Conservation (phyloP, 2,329 filamentous ascomycete species). For the Fusarium clavum region DNA sequence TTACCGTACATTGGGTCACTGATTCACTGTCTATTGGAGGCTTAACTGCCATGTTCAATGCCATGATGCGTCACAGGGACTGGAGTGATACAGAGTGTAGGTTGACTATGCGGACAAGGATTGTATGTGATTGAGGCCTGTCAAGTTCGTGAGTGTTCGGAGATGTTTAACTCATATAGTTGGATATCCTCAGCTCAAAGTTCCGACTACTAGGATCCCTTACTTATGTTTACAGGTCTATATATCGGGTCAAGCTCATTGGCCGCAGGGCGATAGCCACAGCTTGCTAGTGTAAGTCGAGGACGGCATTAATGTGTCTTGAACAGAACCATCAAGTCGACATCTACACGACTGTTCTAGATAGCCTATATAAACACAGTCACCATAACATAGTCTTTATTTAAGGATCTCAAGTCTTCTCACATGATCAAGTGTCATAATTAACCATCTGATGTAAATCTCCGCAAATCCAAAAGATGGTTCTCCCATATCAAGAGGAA, state of each 20-base stretch:
- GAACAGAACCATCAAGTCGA: neutral
- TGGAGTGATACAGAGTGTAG: conserved; percentile 1
- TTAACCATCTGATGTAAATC: neutral
- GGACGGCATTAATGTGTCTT: neutral
- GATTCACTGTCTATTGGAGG: neutral
- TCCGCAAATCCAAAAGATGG: neutral
- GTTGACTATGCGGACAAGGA: conserved; percentile 8
- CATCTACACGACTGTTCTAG: neutral
- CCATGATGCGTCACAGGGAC: neutral
- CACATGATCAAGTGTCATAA: neutral
- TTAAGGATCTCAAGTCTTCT: neutral
- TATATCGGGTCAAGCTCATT: neutral
- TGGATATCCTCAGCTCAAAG: neutral
- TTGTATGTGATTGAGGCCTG: conserved; percentile 6
- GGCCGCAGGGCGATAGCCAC: no score
- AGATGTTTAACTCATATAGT: neutral
- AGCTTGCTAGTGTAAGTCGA: neutral
- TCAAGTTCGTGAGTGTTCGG: neutral
- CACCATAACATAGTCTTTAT: neutral
- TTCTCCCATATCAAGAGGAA: neutral
- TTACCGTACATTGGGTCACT: neutral
- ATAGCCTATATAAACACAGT: neutral
- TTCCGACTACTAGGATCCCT: neutral
- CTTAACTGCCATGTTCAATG: neutral
- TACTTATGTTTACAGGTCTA: neutral